These are phyloP conservation scores for Senna siamea DNA, from an alignment of 306 rosid genomes.

Conservation along the genomic window DNA sequence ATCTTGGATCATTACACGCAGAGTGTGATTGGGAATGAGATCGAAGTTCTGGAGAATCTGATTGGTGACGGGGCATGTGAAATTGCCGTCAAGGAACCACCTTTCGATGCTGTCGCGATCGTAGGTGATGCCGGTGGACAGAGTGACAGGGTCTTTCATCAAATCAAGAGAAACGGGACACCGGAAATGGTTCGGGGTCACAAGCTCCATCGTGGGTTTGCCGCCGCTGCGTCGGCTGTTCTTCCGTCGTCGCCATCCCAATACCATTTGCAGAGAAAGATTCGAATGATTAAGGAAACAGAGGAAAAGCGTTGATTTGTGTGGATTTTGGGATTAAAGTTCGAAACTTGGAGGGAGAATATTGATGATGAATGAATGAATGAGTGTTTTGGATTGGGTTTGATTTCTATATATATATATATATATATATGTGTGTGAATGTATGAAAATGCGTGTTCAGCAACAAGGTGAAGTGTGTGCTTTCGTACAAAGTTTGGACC, in stretches of 20 bases:
- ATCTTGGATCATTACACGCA: conserved; percentile 72
- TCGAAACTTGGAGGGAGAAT: conserved; percentile 26
- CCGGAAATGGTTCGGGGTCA: conserved; percentile 59
- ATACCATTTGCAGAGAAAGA: conserved; percentile 49
- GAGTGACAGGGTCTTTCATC: conserved; percentile 86
- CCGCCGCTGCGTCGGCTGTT: neutral
- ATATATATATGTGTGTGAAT: no score
- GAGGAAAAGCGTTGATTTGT: no score
- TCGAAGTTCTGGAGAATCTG: conserved; percentile 57
- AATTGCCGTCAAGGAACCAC: conserved; percentile 75
- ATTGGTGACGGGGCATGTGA: conserved; percentile 67
- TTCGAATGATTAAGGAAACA: no score
- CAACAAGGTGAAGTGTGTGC: conserved; percentile 5
- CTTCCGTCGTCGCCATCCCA: conserved; percentile 65
- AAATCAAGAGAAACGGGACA: conserved; percentile 77
- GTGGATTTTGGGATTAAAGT: conserved; percentile 32
- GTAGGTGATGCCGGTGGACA: conserved; percentile 76
- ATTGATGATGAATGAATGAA: neutral
- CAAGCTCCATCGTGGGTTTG: conserved; percentile 44
- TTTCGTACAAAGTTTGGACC: conserved; percentile 49
- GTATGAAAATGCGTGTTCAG: neutral
- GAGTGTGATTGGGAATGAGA: conserved; percentile 69
- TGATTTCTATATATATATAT: no score
- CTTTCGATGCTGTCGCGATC: conserved; percentile 70
- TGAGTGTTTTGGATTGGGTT: no score